phyloP scores from a whole-genome alignment of 352 stramenopile species.

The Phytopythium litorale region DNA sequence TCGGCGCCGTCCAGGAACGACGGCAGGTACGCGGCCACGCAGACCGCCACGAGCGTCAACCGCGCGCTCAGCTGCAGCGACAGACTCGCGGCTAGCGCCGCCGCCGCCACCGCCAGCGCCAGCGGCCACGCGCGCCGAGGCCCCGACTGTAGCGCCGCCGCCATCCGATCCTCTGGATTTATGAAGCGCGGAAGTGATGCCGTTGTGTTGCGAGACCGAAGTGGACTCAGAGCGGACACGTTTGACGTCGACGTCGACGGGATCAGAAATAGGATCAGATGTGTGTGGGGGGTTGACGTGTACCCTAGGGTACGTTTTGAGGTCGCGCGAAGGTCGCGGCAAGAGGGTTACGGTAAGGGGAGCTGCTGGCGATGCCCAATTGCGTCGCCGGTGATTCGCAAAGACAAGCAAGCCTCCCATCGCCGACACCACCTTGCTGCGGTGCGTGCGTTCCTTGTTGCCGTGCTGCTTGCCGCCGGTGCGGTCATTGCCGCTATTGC shows the following conservation, averaged over 20 bases:
- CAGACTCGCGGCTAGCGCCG: slow-evolving; percentile 24
- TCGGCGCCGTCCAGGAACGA: slow-evolving; percentile 58
- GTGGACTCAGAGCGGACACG: no score
- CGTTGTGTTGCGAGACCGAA: no score
- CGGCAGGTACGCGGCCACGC: slow-evolving; percentile 40
- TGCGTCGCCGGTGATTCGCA: slow-evolving; percentile 1
- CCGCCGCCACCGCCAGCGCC: slow-evolving; percentile 24
- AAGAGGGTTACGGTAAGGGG: not conserved
- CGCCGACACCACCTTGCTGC: not conserved
- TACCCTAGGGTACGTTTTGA: not conserved
- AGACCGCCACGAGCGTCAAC: slow-evolving; percentile 17
- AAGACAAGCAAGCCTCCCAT: not conserved
- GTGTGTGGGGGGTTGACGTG: no score
- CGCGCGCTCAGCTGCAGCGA: slow-evolving; percentile 16
- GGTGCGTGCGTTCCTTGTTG: not conserved
- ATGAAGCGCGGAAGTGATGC: no score
- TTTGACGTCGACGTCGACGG: not conserved
- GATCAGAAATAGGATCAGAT: not conserved
- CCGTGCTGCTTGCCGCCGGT: not conserved
- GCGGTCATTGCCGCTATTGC: not conserved
- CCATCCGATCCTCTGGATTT: not conserved
- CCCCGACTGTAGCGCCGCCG: slow-evolving; percentile 4
- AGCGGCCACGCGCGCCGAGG: slow-evolving; percentile 26
- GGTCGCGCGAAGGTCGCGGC: no score
- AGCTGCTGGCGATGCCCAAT: not conserved